These are phyloP conservation scores for Neofusicoccum kwambonambiense DNA, from an alignment of 2,329 filamentous ascomycete genomes.

Conservation along the genomic window DNA sequence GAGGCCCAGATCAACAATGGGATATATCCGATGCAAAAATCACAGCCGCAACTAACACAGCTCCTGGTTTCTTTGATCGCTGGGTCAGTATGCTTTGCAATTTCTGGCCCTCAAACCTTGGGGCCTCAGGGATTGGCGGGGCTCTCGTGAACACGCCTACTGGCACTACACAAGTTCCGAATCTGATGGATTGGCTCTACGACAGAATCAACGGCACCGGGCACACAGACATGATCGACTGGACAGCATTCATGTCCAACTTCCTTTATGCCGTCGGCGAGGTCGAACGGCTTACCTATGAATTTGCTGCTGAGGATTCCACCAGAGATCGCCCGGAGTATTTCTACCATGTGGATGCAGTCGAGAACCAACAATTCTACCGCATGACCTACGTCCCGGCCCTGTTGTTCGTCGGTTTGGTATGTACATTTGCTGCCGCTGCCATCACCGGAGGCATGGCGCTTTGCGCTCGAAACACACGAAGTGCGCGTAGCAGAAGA, in stretches of 20 bases:
- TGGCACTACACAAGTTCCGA: too few species aligned
- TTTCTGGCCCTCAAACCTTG: too few species aligned
- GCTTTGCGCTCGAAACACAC: not conserved
- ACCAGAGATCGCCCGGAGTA: slow-evolving; percentile 3
- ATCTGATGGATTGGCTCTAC: too few species aligned
- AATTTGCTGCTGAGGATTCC: slow-evolving; percentile 19
- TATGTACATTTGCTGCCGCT: not conserved
- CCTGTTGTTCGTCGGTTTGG: slow-evolving; percentile 19
- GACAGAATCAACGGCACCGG: too few species aligned
- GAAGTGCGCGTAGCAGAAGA: not conserved
- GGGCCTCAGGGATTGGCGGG: too few species aligned
- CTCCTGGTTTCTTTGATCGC: too few species aligned
- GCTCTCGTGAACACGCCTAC: too few species aligned
- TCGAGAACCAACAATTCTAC: slow-evolving; percentile 12
- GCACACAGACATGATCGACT: not conserved
- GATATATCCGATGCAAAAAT: too few species aligned
- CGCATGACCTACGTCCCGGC: slow-evolving; percentile 23
- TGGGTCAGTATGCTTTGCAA: too few species aligned
- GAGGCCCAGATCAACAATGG: too few species aligned
- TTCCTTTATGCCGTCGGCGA: slow-evolving; percentile 22
- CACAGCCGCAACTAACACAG: too few species aligned
- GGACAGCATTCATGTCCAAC: slow-evolving; percentile 11
- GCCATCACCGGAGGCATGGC: not conserved
- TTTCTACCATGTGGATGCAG: slow-evolving; percentile 13
- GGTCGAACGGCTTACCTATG: slow-evolving; percentile 21